Conservation (phyloP, 2,329 filamentous ascomycete species). For the Fusarium buharicum region DNA sequence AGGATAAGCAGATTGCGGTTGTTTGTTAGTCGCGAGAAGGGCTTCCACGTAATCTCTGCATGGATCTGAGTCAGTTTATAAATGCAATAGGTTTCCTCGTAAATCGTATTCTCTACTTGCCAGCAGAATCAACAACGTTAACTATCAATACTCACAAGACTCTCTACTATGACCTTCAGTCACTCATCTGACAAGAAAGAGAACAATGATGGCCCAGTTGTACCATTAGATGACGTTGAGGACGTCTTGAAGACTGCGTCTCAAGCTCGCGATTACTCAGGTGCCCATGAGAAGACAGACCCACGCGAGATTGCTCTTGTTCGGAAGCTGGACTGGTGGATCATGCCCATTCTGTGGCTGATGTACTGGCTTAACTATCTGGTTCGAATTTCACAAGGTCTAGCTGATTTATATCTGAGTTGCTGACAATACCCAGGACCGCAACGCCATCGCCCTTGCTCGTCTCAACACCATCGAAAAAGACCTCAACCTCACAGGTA, state of each 20-base stretch:
- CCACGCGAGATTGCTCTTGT: constrained; percentile 28
- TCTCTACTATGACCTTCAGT: too few relatives aligned
- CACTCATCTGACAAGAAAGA: too few relatives aligned
- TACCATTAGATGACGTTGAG: too few relatives aligned
- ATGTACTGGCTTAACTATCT: constrained; percentile 58
- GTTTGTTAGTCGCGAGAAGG: too few relatives aligned
- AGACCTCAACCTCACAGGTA: constrained; percentile 39
- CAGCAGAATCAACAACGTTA: too few relatives aligned
- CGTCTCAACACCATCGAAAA: constrained; percentile 46
- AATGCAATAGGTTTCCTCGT: too few relatives aligned
- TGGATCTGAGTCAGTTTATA: too few relatives aligned
- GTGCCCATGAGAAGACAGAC: constrained; percentile 24
- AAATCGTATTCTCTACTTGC: too few relatives aligned
- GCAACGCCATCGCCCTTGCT: constrained; percentile 59
- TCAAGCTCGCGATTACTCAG: constrained; percentile 27
- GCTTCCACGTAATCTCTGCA: too few relatives aligned
- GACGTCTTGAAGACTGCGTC: neutral
- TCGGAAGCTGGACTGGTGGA: constrained; percentile 24
- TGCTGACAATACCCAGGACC: constrained; percentile 43
- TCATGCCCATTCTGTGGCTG: constrained; percentile 12
- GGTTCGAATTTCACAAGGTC: neutral
- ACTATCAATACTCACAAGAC: too few relatives aligned
- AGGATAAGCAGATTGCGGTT: too few relatives aligned
- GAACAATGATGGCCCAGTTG: too few relatives aligned
- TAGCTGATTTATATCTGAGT: neutral